Evolutionary conservation across 305 asterid species (phyloP).

Genomic region (Fraxinus angustifolia): DNA sequence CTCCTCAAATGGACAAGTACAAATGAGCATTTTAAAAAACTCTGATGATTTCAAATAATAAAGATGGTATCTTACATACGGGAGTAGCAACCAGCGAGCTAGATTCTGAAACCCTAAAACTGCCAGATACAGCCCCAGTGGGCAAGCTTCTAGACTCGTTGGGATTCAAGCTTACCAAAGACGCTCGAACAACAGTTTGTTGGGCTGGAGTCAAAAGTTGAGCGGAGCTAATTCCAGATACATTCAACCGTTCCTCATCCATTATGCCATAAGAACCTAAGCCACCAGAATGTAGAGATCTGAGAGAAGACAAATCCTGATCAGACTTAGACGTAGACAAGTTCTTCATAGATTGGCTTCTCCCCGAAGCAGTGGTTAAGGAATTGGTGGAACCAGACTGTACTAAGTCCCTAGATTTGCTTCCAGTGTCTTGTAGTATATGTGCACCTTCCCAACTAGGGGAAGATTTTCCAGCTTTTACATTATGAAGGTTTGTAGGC

Average conservation of each 20-base stretch:
- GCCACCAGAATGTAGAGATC: slow-evolving; percentile 62
- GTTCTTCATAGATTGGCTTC: slow-evolving; percentile 49
- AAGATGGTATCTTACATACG: slow-evolving; percentile 50
- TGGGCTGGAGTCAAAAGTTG: slow-evolving; percentile 44
- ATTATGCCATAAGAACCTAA: slow-evolving; percentile 48
- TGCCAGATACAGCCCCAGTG: slow-evolving; percentile 42
- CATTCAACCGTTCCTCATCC: slow-evolving; percentile 52
- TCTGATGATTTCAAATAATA: slow-evolving; percentile 20
- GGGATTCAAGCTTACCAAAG: slow-evolving; percentile 30
- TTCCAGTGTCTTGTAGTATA: slow-evolving; percentile 34
- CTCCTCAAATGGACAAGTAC: slow-evolving; percentile 11
- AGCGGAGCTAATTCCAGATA: slow-evolving; percentile 45
- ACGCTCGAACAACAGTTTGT: slow-evolving; percentile 35
- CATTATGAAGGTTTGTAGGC: slow-evolving; percentile 38
- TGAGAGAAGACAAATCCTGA: slow-evolving; percentile 74
- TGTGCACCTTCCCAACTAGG: slow-evolving; percentile 65
- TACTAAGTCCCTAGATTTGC: slow-evolving; percentile 48
- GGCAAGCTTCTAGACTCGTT: slow-evolving; percentile 33
- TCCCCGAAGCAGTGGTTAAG: slow-evolving; percentile 43
- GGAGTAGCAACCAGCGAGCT: slow-evolving; percentile 59
- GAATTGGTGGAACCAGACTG: slow-evolving; percentile 67
- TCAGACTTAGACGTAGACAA: slow-evolving; percentile 74
- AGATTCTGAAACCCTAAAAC: slow-evolving; percentile 44
- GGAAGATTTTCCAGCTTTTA: slow-evolving; percentile 55
- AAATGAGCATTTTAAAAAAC: slow-evolving; percentile 11